Percentiles rank a stretch among this genome's conserved stretches.
These are phyloP conservation scores for Patellifolia procumbens DNA, from an alignment of 179 eudicot species.

Conservation along the genomic window DNA sequence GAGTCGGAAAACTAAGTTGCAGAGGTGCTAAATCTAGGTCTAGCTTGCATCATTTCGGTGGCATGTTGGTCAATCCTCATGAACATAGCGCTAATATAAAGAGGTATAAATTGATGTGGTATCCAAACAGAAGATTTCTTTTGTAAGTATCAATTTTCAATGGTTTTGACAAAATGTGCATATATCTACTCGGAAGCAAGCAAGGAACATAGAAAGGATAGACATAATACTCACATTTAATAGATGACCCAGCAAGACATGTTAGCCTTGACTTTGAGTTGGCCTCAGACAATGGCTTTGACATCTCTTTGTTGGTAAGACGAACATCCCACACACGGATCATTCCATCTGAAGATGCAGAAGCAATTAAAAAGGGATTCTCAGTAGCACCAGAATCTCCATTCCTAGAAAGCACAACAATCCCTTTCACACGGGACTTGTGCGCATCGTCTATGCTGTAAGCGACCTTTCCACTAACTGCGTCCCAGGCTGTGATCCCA, in stretches of 20 bases:
- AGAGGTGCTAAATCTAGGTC: no score
- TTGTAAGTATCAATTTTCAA: neutral
- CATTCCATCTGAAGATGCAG: slow-evolving; percentile 95
- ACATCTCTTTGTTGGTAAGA: slow-evolving; percentile 46
- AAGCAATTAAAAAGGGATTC: slow-evolving; percentile 65
- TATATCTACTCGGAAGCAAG: neutral
- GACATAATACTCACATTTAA: slow-evolving; percentile 60
- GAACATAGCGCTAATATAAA: neutral
- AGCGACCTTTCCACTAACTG: slow-evolving; percentile 68
- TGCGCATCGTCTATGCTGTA: slow-evolving; percentile 78
- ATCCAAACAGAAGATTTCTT: neutral
- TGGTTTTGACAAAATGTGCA: neutral
- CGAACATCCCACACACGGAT: slow-evolving; percentile 93
- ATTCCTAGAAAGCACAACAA: slow-evolving; percentile 64
- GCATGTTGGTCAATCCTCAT: neutral
- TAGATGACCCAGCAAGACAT: slow-evolving; percentile 91
- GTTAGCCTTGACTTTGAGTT: slow-evolving; percentile 82
- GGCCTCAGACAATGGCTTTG: slow-evolving; percentile 68
- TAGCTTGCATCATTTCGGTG: neutral
- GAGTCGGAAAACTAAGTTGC: no score
- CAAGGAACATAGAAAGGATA: neutral
- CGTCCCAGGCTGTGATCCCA: slow-evolving; percentile 82
- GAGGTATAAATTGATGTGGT: no score
- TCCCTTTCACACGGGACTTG: slow-evolving; percentile 83
- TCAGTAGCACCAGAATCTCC: slow-evolving; percentile 38